Conservation (phyloP, 371 early-diverging fungal genomes). For the Rhizomucor pusillus region DNA sequence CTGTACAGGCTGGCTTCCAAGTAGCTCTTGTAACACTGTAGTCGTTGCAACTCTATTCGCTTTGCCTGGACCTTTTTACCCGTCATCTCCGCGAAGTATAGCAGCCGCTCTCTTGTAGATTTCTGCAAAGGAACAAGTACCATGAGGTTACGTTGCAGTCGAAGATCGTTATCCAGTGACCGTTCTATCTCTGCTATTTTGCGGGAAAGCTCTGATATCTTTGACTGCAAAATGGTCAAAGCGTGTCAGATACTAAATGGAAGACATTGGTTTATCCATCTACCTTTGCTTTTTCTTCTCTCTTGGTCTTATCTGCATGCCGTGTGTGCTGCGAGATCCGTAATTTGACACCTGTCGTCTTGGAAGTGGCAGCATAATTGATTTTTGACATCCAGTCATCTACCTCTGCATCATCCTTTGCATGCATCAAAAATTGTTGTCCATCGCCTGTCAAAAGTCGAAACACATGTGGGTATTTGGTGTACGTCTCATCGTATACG, state of each 20-base stretch:
- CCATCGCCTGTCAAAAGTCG: constrained; percentile 69
- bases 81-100: constrained; percentile 52
- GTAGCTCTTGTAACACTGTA: constrained; percentile 71
- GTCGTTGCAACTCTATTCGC: constrained; percentile 56
- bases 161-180: constrained; percentile 47
- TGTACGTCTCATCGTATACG: constrained; percentile 68
- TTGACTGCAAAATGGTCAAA: neutral
- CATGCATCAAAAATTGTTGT: constrained; percentile 69
- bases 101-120: constrained; percentile 57
- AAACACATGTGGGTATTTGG: constrained; percentile 76
- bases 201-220: constrained; percentile 16
- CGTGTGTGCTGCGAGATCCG: constrained; percentile 31
- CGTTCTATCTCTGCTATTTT: constrained; percentile 39
- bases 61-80: constrained; percentile 53
- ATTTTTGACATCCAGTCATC: constrained; percentile 82
- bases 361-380: constrained; percentile 77
- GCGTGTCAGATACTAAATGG: neutral
- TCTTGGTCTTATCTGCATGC: constrained; percentile 15
- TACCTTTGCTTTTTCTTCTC: constrained; percentile 23
- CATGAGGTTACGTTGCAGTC: constrained; percentile 61
- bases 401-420: constrained; percentile 64
- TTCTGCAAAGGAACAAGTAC: constrained; percentile 66
- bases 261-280: neutral
- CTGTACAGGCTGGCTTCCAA: constrained; percentile 34
- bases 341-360: constrained; percentile 60